phyloP scores from a whole-genome alignment of 441 rosid genomes.

The Adansonia madagascariensis region DNA sequence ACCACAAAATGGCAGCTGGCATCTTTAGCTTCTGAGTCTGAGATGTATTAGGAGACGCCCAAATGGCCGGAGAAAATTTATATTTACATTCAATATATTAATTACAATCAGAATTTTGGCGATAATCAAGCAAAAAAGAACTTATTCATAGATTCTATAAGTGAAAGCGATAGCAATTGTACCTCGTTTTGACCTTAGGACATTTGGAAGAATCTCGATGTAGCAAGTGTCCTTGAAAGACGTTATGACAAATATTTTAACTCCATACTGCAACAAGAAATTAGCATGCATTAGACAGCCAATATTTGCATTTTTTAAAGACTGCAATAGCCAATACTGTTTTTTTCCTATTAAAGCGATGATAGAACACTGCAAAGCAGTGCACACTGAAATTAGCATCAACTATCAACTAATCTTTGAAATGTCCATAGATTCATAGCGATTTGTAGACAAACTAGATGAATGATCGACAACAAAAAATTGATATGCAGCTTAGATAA shows the following conservation, averaged over 20 bases:
- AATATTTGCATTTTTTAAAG: background rate
- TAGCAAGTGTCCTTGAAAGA: slow-evolving; percentile 81
- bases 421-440: background rate
- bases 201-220: slow-evolving; percentile 67
- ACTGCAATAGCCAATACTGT: background rate
- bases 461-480: slow-evolving; percentile 3
- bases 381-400: background rate
- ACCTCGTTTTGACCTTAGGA: slow-evolving; percentile 63
- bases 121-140: background rate
- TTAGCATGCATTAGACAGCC: slow-evolving; percentile 28
- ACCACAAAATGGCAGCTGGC: background rate
- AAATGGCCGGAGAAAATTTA: background rate
- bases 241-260: slow-evolving; percentile 70
- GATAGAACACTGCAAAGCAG: slow-evolving; percentile 5
- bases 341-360: background rate
- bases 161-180: slow-evolving; percentile 17
- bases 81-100: background rate
- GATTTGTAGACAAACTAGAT: background rate
- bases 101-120: background rate
- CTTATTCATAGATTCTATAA: slow-evolving; percentile 1
- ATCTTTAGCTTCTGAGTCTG: background rate
- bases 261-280: slow-evolving; percentile 61
- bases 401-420: background rate
- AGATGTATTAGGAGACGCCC: background rate
- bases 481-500: background rate